A percentile compares a stretch with the other conserved stretches of the same genome.
Conservation (phyloP, 108 stramenopile genomes). For the Asterionellopsis glacialis region DNA sequence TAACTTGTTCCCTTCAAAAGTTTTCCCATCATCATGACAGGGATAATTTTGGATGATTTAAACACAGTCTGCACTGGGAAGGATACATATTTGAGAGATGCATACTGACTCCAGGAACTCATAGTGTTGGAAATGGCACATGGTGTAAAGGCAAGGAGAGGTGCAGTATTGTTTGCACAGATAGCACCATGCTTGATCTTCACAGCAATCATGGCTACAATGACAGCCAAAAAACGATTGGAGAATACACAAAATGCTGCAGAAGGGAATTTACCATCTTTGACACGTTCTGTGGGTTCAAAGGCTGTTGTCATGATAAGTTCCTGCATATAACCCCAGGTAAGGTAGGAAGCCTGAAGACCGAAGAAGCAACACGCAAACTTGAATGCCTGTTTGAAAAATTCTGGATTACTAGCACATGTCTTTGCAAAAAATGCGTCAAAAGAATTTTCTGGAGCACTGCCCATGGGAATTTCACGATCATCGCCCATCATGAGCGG, state of each 20-base stretch:
- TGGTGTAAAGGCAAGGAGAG: conserved; percentile 89
- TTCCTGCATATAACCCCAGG: conserved; percentile 99
- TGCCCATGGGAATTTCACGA: conserved; percentile 9
- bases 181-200: conserved; percentile 74
- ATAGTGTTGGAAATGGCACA: conserved; percentile 95
- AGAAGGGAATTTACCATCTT: conserved; percentile 85
- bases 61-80: conserved; percentile 98
- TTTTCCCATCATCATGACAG: conserved; percentile 98
- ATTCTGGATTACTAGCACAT: conserved; percentile 34
- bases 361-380: conserved; percentile 69
- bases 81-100: conserved; percentile 92
- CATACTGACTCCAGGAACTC: conserved; percentile 96
- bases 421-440: conserved; percentile 13
- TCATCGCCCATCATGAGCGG: conserved; percentile 2
- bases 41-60: conserved; percentile 97
- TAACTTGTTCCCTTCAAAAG: conserved; percentile 85
- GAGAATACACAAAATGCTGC: conserved; percentile 97
- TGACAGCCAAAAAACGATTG: conserved; percentile 93
- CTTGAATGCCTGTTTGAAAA: conserved; percentile 44
- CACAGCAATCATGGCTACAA: conserved; percentile 86
- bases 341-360: conserved; percentile 83
- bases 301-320: conserved; percentile 94
- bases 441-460: conserved; percentile 1
- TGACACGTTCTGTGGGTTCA: conserved; percentile 61
- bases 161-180: conserved; percentile 76